Percentiles rank a stretch among this genome's conserved stretches.
phyloP scores from a whole-genome alignment of 257 asterid species.

The Vinca minor region DNA sequence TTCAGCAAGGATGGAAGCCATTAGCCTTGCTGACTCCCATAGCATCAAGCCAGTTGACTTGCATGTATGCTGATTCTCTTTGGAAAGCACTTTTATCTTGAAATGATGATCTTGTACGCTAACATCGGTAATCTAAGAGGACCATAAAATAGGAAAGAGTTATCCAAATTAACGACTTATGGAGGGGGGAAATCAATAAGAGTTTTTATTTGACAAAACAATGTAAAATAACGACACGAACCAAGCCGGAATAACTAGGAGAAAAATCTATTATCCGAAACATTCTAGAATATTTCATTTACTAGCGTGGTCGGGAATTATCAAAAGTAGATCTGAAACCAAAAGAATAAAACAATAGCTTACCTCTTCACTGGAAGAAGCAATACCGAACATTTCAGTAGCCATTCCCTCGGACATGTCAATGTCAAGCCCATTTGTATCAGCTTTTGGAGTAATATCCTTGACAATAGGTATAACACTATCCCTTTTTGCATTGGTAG shows the following conservation, averaged over 20 bases:
- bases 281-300: neutral
- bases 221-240: neutral
- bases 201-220: neutral
- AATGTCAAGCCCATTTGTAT: constrained; percentile 33
- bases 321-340: neutral
- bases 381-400: constrained; percentile 58
- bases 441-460: constrained; percentile 22
- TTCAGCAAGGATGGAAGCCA: constrained; percentile 73
- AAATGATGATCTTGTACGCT: constrained; percentile 35
- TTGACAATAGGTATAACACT: constrained; percentile 22
- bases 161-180: neutral
- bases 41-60: constrained; percentile 89
- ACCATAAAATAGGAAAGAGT: neutral
- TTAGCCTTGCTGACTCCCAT: constrained; percentile 89
- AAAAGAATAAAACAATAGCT: constrained; percentile 4
- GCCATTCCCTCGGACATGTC: constrained; percentile 83
- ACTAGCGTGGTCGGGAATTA: neutral
- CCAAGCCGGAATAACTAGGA: neutral
- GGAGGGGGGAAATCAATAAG: neutral
- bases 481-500: constrained; percentile 19
- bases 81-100: constrained; percentile 68
- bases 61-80: constrained; percentile 89
- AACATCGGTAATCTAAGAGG: constrained; percentile 46
- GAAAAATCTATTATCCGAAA: neutral
- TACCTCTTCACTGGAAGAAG: constrained; percentile 71